These are phyloP conservation scores for Hyphopichia fennica DNA, from an alignment of 1,139 yeast species.

Conservation along the genomic window DNA sequence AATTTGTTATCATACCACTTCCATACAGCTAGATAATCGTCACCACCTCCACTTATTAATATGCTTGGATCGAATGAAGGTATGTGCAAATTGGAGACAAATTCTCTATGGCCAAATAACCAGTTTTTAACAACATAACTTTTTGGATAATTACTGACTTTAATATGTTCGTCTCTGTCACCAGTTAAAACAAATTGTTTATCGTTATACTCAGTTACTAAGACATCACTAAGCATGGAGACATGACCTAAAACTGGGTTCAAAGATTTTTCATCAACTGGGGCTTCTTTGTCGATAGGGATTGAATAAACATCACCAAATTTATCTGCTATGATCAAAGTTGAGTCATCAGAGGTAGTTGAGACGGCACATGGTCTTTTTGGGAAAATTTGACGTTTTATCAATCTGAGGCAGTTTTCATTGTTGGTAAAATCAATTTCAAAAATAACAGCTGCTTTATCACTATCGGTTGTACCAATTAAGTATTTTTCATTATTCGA, in stretches of 20 bases:
- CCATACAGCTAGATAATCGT: slow-evolving; percentile 75
- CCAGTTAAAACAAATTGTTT: slow-evolving; percentile 69
- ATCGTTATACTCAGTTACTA: slow-evolving; percentile 43
- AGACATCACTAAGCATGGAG: slow-evolving; percentile 84
- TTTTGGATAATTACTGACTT: slow-evolving; percentile 81
- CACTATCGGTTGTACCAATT: slow-evolving; percentile 76
- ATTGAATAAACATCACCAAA: slow-evolving; percentile 90
- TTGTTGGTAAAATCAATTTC: slow-evolving; percentile 29
- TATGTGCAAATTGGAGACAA: slow-evolving; percentile 62
- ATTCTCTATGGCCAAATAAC: slow-evolving; percentile 86
- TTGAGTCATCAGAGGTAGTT: slow-evolving; percentile 49
- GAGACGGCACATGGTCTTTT: slow-evolving; percentile 87
- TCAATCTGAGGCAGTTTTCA: slow-evolving; percentile 44
- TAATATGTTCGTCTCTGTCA: slow-evolving; percentile 95
- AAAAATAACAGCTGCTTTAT: slow-evolving; percentile 75
- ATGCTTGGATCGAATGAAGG: slow-evolving; percentile 47
- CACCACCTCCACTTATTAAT: slow-evolving; percentile 90
- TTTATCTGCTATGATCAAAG: slow-evolving; percentile 83
- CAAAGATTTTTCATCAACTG: slow-evolving; percentile 41
- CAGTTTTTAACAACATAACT: slow-evolving; percentile 76
- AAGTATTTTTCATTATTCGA: slow-evolving; percentile 51
- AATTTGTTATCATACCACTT: slow-evolving; percentile 59
- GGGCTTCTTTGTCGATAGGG: slow-evolving; percentile 30
- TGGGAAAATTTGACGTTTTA: slow-evolving; percentile 76
- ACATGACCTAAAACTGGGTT: slow-evolving; percentile 91